Percentiles rank a stretch among this genome's conserved stretches.
These are phyloP conservation scores for Exidia glandulosa DNA, from an alignment of 768 basidiomycete genomes.

Conservation along the genomic window DNA sequence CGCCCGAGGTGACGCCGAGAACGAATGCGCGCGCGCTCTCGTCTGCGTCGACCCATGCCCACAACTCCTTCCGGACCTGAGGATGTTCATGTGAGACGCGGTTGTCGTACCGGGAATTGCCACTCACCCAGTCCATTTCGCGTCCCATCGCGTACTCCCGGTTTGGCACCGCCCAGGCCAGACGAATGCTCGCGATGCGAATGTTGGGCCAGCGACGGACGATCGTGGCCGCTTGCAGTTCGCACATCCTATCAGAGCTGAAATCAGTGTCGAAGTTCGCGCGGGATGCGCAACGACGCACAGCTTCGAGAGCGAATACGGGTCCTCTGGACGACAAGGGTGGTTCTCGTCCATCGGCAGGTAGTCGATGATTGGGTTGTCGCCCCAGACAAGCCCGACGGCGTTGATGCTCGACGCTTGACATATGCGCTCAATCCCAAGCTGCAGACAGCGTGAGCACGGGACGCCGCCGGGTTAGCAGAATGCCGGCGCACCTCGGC, in stretches of 20 bases:
- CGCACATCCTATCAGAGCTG: constrained; percentile 36
- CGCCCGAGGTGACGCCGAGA: constrained; percentile 38
- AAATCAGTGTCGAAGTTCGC: neutral
- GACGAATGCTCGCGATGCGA: constrained; percentile 60
- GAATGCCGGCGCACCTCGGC: constrained; percentile 36
- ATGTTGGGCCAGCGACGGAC: constrained; percentile 48
- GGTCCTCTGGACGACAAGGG: constrained; percentile 53
- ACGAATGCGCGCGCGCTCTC: constrained; percentile 56
- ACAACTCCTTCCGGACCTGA: constrained; percentile 40
- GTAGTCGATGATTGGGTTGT: constrained; percentile 36
- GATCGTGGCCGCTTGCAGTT: constrained; percentile 58
- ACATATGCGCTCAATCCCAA: constrained; percentile 49
- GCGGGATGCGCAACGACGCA: constrained; percentile 7
- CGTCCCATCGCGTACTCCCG: constrained; percentile 14
- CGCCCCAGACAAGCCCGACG: constrained; percentile 38
- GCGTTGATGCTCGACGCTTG: constrained; percentile 61
- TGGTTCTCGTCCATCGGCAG: constrained; percentile 60
- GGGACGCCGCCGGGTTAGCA: neutral
- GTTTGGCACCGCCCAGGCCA: constrained; percentile 42
- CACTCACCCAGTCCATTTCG: constrained; percentile 3
- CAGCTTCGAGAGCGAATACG: constrained; percentile 54
- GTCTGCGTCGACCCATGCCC: constrained; percentile 61
- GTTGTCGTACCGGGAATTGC: neutral
- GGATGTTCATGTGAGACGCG: constrained; percentile 12
- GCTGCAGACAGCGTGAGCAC: constrained; percentile 16